Conservation (phyloP, 257 asterid genomes). For the Knoxia roxburghii region DNA sequence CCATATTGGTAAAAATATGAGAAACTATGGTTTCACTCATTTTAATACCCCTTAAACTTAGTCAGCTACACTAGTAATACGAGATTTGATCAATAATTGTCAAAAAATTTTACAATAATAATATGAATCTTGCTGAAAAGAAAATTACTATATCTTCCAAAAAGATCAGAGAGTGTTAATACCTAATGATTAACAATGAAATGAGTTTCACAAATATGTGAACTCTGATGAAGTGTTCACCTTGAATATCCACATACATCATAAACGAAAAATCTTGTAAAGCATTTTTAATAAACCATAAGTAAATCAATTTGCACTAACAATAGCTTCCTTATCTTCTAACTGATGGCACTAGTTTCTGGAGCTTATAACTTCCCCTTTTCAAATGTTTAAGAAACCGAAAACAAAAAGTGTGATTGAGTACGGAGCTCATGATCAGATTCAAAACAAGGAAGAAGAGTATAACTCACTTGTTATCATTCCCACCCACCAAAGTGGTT, state of each 20-base stretch:
- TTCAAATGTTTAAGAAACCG: not conserved
- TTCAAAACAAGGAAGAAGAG: slow-evolving; percentile 7
- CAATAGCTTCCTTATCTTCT: not conserved
- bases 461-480: slow-evolving; percentile 70
- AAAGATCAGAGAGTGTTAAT: not conserved
- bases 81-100: not conserved
- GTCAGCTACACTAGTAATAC: not conserved
- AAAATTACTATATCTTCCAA: not conserved
- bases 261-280: not conserved
- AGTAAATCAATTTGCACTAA: not conserved
- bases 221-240: not conserved
- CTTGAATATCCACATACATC: not conserved
- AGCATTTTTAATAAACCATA: not conserved
- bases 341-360: not conserved
- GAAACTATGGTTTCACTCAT: not conserved
- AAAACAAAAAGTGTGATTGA: not conserved
- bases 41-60: not conserved
- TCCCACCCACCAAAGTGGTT: slow-evolving; percentile 95
- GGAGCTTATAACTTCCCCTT: not conserved
- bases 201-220: not conserved
- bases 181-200: not conserved
- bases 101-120: not conserved
- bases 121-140: not conserved
- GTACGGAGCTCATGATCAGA: not conserved
- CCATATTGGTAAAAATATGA: not conserved